Conservation (phyloP, 306 rosid genomes). For the barrel medic (Medicago truncatula) region DNA sequence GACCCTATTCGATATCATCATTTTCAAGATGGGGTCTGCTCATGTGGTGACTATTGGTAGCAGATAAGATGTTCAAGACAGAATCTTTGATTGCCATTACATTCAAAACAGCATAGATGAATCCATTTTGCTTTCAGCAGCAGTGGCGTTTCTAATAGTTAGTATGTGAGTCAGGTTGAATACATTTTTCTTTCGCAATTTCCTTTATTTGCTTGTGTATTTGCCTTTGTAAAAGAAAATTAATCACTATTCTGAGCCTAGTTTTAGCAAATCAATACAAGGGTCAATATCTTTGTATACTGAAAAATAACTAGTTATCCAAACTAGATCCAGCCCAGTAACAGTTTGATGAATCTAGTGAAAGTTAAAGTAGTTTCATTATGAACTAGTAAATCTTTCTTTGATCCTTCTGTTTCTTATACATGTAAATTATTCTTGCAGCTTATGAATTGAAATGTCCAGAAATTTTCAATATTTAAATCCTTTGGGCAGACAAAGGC, state of each 20-base stretch:
- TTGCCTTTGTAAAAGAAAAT: background rate
- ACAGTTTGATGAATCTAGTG: background rate
- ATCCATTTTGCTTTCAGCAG: constrained; percentile 8
- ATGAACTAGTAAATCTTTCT: constrained; percentile 9
- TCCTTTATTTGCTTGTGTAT: constrained; percentile 14
- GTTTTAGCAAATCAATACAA: background rate
- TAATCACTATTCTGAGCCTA: constrained; percentile 1
- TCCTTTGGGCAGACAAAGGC: background rate
- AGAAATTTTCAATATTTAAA: background rate
- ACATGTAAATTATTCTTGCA: constrained; percentile 18
- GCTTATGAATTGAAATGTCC: constrained; percentile 15
- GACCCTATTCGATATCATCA: constrained; percentile 94
- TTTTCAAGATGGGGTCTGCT: constrained; percentile 76
- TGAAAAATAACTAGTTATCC: constrained; percentile 2
- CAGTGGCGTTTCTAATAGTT: constrained; percentile 7
- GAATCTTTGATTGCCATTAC: background rate
- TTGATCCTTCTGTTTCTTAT: constrained; percentile 8
- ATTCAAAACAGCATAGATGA: constrained; percentile 15
- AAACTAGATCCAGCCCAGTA: background rate
- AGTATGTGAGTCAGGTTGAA: constrained; percentile 29
- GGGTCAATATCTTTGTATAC: constrained; percentile 24
- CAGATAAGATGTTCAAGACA: constrained; percentile 29
- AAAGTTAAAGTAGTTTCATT: background rate
- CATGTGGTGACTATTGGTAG: constrained; percentile 92
- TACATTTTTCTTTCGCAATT: constrained; percentile 19